These are phyloP conservation scores for Trichopus zeylanicus DNA, from an alignment of 116 monocot genomes.

Conservation along the genomic window DNA sequence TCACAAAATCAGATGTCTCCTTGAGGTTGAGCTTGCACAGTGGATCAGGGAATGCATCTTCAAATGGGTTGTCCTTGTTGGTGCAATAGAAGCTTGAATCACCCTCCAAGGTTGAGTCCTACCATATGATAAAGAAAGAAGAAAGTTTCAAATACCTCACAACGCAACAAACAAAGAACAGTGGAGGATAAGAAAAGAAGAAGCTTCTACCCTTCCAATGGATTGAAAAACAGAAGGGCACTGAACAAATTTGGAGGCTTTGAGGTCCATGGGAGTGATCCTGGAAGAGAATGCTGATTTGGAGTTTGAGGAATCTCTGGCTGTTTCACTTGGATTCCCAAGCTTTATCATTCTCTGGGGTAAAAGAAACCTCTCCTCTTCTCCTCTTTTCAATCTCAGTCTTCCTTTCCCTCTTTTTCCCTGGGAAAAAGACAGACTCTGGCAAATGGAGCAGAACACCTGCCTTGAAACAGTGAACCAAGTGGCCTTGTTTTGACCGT, in stretches of 20 bases:
- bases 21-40: slow-evolving; percentile 71
- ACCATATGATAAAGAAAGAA: not conserved
- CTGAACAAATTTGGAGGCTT: slow-evolving; percentile 15
- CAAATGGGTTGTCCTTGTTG: slow-evolving; percentile 35
- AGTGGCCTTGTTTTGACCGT: not conserved
- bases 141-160: slow-evolving; percentile 1
- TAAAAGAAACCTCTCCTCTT: not conserved
- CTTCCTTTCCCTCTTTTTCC: not conserved
- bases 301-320: slow-evolving; percentile 17
- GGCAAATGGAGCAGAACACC: slow-evolving; percentile 10
- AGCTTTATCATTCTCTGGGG: slow-evolving; percentile 11
- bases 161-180: slow-evolving; percentile 1
- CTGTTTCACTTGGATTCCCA: slow-evolving; percentile 11
- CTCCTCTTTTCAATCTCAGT: not conserved
- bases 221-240: slow-evolving; percentile 6
- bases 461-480: not conserved
- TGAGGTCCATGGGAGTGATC: slow-evolving; percentile 27
- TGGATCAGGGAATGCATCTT: slow-evolving; percentile 32
- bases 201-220: slow-evolving; percentile 13
- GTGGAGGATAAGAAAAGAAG: not conserved
- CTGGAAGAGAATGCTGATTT: slow-evolving; percentile 9
- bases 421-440: slow-evolving; percentile 10
- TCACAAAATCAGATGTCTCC: slow-evolving; percentile 71
- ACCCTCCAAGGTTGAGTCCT: slow-evolving; percentile 28
- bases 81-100: slow-evolving; percentile 13